A percentile compares a stretch with the other conserved stretches of the same genome.
phyloP scores from a whole-genome alignment of 2,329 filamentous ascomycete genomes.

The Biscogniauxia marginata region DNA sequence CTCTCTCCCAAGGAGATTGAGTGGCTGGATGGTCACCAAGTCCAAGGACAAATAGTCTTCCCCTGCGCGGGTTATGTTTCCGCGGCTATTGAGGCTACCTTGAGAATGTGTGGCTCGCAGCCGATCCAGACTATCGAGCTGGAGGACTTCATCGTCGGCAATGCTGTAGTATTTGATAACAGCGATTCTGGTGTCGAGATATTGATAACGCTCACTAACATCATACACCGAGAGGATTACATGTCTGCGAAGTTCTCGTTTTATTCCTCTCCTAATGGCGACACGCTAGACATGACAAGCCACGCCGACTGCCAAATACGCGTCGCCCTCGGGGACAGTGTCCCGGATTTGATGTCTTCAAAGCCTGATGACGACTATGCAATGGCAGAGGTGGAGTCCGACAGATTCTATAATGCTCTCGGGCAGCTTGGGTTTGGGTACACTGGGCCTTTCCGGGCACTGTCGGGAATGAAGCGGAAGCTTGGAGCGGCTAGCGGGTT shows the following conservation, averaged over 20 bases:
- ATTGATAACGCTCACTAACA: too few species aligned
- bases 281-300: too few species aligned
- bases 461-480: constrained; percentile 1
- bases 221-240: neutral
- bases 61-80: neutral
- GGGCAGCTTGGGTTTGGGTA: constrained; percentile 1
- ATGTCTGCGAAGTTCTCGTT: too few species aligned
- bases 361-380: neutral
- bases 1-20: neutral
- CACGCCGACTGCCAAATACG: neutral
- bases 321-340: neutral
- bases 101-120: neutral
- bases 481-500: neutral
- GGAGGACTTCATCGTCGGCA: neutral
- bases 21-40: neutral
- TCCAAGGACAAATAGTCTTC: neutral
- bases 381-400: neutral
- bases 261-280: too few species aligned
- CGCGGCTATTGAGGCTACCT: neutral
- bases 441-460: neutral
- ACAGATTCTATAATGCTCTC: neutral
- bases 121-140: neutral
- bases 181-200: too few species aligned
- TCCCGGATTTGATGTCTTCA: neutral
- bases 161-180: neutral